Conservation (phyloP, 257 asterid species). For the Solanum chiquidenum region DNA sequence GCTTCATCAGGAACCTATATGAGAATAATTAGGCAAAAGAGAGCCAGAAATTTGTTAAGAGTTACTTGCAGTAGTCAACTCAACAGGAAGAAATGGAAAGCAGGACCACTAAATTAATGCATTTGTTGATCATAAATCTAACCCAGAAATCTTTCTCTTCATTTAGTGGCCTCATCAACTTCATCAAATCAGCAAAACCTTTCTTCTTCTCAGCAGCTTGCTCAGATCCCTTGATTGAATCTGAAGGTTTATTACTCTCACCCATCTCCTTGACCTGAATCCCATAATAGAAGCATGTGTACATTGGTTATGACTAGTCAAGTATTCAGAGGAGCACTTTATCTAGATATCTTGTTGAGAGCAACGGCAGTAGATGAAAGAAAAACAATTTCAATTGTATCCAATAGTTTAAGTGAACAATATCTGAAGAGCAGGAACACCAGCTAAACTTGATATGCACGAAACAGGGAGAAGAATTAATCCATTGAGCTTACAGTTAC, state of each 20-base stretch:
- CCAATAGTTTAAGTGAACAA: not conserved
- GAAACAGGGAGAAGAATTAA: not conserved
- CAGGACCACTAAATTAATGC: not conserved
- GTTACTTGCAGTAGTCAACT: not conserved
- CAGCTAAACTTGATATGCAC: not conserved
- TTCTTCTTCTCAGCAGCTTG: constrained; percentile 66
- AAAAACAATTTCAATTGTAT: not conserved
- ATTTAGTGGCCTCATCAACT: constrained; percentile 55
- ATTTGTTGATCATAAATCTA: constrained; percentile 6
- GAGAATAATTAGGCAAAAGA: not conserved
- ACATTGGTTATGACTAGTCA: not conserved
- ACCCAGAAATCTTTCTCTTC: constrained; percentile 98
- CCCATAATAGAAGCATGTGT: not conserved
- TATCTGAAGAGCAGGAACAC: not conserved
- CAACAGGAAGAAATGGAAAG: not conserved
- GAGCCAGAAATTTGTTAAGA: not conserved
- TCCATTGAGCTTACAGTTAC: not conserved
- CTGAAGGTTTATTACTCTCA: constrained; percentile 35
- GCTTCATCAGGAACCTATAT: constrained; percentile 83
- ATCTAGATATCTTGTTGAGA: not conserved
- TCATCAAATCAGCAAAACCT: constrained; percentile 60
- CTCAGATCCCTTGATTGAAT: constrained; percentile 44
- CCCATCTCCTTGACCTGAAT: constrained; percentile 75
- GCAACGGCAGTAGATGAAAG: not conserved
- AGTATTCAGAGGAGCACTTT: not conserved